These are phyloP conservation scores for Claviceps paspali DNA, from an alignment of 2,329 filamentous ascomycete genomes.

Conservation along the genomic window DNA sequence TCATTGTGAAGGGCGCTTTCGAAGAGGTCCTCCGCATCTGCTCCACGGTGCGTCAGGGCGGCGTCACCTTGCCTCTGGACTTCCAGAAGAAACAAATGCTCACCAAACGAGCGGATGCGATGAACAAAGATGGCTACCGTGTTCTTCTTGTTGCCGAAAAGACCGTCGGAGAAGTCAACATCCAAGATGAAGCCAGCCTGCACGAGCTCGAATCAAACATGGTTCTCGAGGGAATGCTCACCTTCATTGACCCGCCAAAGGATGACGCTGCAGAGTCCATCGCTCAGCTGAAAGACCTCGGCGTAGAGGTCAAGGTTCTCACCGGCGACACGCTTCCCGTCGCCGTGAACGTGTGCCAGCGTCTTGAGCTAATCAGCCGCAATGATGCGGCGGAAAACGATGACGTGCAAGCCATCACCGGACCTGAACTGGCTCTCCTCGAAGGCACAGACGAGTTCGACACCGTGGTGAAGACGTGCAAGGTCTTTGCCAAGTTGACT, in stretches of 20 bases:
- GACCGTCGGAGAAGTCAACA: constrained; percentile 6
- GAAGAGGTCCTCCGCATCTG: constrained; percentile 14
- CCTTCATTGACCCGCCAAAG: constrained; percentile 15
- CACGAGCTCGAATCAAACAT: constrained; percentile 12
- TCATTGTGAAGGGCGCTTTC: constrained; percentile 16
- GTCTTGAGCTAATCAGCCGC: constrained; percentile 10
- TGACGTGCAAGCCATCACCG: constrained; percentile 12
- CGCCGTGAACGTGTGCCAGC: constrained; percentile 15
- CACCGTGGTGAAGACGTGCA: constrained; percentile 11
- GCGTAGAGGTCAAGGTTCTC: constrained; percentile 15
- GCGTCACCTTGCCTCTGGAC: constrained; percentile 8
- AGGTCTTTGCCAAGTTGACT: constrained; percentile 15
- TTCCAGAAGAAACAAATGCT: constrained; percentile 7
- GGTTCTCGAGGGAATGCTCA: constrained; percentile 14
- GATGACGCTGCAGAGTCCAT: constrained; percentile 14
- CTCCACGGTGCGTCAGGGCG: constrained; percentile 8
- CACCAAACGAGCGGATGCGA: constrained; percentile 5
- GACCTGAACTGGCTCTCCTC: constrained; percentile 10
- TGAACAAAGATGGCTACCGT: constrained; percentile 11
- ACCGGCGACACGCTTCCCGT: constrained; percentile 15
- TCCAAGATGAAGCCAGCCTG: constrained; percentile 10
- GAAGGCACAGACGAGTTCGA: constrained; percentile 10
- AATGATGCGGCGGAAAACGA: constrained; percentile 7
- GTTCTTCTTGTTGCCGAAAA: constrained; percentile 13
- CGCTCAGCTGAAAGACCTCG: constrained; percentile 9